These are phyloP conservation scores for Epichloe scottii DNA, from an alignment of 2,329 filamentous ascomycete species.

Conservation along the genomic window DNA sequence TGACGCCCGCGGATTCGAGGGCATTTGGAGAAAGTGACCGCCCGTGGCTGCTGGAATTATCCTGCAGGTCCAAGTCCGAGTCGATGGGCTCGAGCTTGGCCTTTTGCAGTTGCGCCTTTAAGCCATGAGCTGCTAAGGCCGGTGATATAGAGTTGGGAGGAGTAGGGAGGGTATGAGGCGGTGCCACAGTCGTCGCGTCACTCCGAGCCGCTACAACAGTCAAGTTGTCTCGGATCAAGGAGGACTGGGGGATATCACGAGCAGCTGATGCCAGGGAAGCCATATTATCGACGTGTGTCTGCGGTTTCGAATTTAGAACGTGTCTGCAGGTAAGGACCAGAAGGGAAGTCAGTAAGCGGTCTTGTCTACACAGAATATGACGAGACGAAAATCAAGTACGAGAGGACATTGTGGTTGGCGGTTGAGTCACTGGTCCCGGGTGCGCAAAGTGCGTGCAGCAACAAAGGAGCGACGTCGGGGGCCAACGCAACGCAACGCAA, in stretches of 20 bases:
- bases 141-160: slow-evolving; percentile 94
- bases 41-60: slow-evolving; percentile 26
- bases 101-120: slow-evolving; percentile 54
- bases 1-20: slow-evolving; percentile 64
- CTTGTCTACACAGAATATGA: background rate
- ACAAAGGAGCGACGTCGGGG: background rate
- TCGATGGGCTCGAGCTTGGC: slow-evolving; percentile 55
- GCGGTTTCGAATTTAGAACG: slow-evolving; percentile 30
- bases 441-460: background rate
- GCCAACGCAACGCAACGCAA: background rate
- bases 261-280: slow-evolving; percentile 54
- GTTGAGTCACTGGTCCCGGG: slow-evolving; percentile 9
- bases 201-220: slow-evolving; percentile 58
- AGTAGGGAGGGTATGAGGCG: slow-evolving; percentile 60
- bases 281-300: slow-evolving; percentile 33
- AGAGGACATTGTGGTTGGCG: background rate
- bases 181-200: slow-evolving; percentile 47
- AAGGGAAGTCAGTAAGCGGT: background rate
- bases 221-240: slow-evolving; percentile 55
- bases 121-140: slow-evolving; percentile 67
- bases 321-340: slow-evolving; percentile 17
- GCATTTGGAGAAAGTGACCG: slow-evolving; percentile 33
- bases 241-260: slow-evolving; percentile 54
- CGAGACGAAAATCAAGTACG: background rate
- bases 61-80: slow-evolving; percentile 78